phyloP scores from a whole-genome alignment of 2,329 filamentous ascomycete species.

The Stromatinia cepivora region DNA sequence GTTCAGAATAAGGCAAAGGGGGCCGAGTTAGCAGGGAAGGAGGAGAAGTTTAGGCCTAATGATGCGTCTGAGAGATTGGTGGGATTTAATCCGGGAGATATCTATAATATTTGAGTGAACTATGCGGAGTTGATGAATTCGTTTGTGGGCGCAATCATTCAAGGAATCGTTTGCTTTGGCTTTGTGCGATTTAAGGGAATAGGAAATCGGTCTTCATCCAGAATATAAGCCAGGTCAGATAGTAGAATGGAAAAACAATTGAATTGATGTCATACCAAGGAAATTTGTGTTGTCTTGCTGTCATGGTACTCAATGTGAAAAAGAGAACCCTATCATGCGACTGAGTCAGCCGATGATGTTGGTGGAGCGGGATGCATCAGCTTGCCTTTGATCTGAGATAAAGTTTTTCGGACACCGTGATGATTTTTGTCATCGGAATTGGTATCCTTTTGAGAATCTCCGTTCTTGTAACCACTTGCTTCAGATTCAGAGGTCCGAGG shows the following conservation, averaged over 20 bases:
- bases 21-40: constrained; percentile 61
- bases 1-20: constrained; percentile 23
- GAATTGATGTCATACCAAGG: too few species aligned
- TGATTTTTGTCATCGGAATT: background rate
- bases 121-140: too few species aligned
- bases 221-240: too few species aligned
- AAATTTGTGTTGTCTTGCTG: too few species aligned
- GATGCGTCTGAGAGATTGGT: constrained; percentile 46
- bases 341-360: background rate
- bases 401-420: background rate
- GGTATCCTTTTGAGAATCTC: too few species aligned
- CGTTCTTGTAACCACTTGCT: background rate
- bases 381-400: background rate
- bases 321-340: background rate
- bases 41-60: constrained; percentile 73
- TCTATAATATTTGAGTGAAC: background rate
- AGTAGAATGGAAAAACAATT: too few species aligned
- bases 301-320: too few species aligned
- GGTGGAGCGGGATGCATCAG: background rate
- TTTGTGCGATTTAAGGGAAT: too few species aligned
- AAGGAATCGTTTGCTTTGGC: too few species aligned
- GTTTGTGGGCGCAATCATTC: too few species aligned
- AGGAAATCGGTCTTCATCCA: too few species aligned
- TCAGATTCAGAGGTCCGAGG: background rate
- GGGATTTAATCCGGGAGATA: constrained; percentile 8